These are phyloP conservation scores for Microcyclosporella mali DNA, from an alignment of 2,329 filamentous ascomycete genomes.

Conservation along the genomic window DNA sequence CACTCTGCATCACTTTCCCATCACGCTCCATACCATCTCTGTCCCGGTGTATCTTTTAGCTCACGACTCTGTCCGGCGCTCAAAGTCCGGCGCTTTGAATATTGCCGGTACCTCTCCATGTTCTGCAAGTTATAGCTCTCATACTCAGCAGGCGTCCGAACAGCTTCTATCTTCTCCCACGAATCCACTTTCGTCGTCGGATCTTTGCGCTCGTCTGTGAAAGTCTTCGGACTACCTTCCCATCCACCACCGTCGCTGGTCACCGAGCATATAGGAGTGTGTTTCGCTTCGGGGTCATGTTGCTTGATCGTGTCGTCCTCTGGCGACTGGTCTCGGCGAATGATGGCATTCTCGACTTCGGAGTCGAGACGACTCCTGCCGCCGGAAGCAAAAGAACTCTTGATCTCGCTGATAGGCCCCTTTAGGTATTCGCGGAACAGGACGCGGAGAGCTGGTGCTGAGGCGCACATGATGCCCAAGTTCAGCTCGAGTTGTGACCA, in stretches of 20 bases:
- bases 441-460: conserved; percentile 39
- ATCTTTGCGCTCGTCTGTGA: too few relatives aligned
- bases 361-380: conserved; percentile 7
- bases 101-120: conserved; percentile 16
- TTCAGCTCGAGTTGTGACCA: conserved; percentile 39
- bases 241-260: not conserved
- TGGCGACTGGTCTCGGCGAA: conserved; percentile 3
- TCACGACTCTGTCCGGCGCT: not conserved
- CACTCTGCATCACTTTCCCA: too few relatives aligned
- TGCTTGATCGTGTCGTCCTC: not conserved
- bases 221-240: too few relatives aligned
- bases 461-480: conserved; percentile 39
- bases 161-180: too few relatives aligned
- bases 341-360: conserved; percentile 9
- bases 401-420: conserved; percentile 10
- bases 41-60: too few relatives aligned
- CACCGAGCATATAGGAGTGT: not conserved
- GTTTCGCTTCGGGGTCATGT: not conserved
- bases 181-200: too few relatives aligned
- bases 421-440: conserved; percentile 39
- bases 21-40: too few relatives aligned
- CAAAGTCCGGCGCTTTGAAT: not conserved
- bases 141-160: conserved; percentile 15
- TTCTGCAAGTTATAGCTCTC: conserved; percentile 18
- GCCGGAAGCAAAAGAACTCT: conserved; percentile 3